A percentile compares a stretch with the other conserved stretches of the same genome.
These are phyloP conservation scores for Plantago elongata DNA, from an alignment of 257 asterid genomes.

Conservation along the genomic window DNA sequence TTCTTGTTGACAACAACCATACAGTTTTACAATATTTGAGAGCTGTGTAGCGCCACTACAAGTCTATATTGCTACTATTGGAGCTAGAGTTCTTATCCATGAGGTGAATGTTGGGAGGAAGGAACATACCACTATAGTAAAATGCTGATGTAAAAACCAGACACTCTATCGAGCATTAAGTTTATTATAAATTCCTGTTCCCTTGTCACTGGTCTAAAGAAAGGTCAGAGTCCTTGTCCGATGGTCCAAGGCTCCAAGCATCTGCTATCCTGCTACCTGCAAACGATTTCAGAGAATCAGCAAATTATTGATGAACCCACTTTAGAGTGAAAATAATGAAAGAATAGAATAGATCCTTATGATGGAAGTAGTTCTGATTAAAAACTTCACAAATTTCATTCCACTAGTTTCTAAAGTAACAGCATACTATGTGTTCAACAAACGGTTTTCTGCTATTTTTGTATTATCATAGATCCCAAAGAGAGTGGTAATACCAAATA, in stretches of 20 bases:
- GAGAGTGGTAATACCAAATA: not conserved
- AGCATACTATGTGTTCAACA: no score
- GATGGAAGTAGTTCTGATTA: no score
- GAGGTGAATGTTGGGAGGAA: no score
- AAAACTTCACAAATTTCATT: no score
- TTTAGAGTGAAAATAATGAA: no score
- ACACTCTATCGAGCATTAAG: slow-evolving; percentile 9
- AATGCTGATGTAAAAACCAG: slow-evolving; percentile 7
- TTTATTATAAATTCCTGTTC: slow-evolving; percentile 17
- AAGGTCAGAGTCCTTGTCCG: not conserved
- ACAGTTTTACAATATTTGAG: no score
- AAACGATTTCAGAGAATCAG: not conserved
- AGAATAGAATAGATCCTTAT: no score
- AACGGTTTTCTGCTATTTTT: not conserved
- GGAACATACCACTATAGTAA: not conserved
- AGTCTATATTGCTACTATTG: not conserved
- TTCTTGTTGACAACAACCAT: no score
- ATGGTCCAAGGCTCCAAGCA: not conserved
- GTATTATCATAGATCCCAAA: not conserved
- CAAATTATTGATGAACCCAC: not conserved
- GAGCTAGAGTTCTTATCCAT: no score
- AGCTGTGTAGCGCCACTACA: slow-evolving; percentile 1
- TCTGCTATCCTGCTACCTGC: slow-evolving; percentile 5
- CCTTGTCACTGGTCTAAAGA: slow-evolving; percentile 17
- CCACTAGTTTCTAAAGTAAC: no score